Evolutionary conservation across 192 early-diverging fungal species (phyloP).

Genomic region (Bifiguratus adelaidae): DNA sequence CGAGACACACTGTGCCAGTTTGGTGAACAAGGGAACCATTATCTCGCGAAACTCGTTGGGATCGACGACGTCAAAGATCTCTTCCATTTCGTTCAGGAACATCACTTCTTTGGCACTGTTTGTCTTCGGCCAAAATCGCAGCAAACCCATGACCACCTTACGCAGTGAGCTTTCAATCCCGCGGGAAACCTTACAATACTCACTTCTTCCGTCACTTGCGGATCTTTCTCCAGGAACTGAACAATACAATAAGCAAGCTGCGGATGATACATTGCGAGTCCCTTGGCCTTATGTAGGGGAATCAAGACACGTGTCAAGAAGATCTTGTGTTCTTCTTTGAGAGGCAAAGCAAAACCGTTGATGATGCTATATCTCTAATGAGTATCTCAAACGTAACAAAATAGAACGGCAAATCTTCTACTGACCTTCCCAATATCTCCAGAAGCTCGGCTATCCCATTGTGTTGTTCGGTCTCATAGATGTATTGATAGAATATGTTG

Average conservation of each 20-base stretch:
- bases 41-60: constrained; percentile 72
- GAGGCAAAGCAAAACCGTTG: constrained; percentile 87
- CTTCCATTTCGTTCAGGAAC: constrained; percentile 88
- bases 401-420: too few relatives aligned
- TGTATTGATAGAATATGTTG: constrained; percentile 87
- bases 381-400: neutral
- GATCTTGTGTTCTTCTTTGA: constrained; percentile 88
- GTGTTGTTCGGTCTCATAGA: constrained; percentile 83
- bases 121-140: constrained; percentile 90
- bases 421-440: constrained; percentile 77
- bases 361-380: constrained; percentile 55
- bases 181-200: neutral
- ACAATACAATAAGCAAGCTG: constrained; percentile 90
- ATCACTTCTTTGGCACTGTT: constrained; percentile 93
- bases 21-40: constrained; percentile 73
- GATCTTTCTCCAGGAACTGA: constrained; percentile 91
- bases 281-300: constrained; percentile 83
- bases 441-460: constrained; percentile 88
- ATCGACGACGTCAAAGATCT: constrained; percentile 80
- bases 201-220: constrained; percentile 52
- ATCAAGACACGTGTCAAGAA: constrained; percentile 80
- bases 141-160: constrained; percentile 52
- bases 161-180: too few relatives aligned
- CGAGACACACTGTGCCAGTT: constrained; percentile 72
- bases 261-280: constrained; percentile 77